Evolutionary conservation across 345 rosid genomes (phyloP).

Genomic region (Salix viminalis): DNA sequence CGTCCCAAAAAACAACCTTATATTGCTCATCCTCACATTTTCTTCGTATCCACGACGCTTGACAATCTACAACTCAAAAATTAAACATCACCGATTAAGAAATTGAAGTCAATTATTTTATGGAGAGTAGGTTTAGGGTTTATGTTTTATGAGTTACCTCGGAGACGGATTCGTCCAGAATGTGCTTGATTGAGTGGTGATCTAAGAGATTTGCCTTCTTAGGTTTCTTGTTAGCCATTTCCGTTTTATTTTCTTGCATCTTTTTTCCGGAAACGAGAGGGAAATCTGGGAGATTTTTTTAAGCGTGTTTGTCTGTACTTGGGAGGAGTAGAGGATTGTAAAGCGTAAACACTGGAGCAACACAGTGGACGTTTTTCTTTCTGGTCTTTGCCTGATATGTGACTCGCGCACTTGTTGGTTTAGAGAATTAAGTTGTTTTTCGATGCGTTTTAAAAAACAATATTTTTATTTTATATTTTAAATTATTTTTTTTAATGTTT

Average conservation of each 20-base stretch:
- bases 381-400: not conserved
- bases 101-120: not conserved
- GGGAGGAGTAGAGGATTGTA: not conserved
- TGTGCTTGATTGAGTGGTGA: constrained; percentile 90
- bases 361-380: too few species aligned
- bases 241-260: constrained; percentile 58
- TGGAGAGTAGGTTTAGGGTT: constrained; percentile 9
- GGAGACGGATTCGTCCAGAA: constrained; percentile 85
- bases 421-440: too few species aligned
- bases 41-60: constrained; percentile 77
- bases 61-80: constrained; percentile 46
- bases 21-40: constrained; percentile 83
- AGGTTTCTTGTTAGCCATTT: constrained; percentile 47
- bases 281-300: not conserved
- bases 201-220: constrained; percentile 90
- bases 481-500: too few species aligned
- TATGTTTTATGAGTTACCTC: constrained; percentile 42
- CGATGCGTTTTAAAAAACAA: too few species aligned
- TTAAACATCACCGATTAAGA: not conserved
- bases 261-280: not conserved
- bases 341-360: not conserved
- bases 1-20: constrained; percentile 61
- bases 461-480: too few species aligned
- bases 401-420: not conserved
- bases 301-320: not conserved